Evolutionary conservation across 1,284 basidiomycete species (phyloP).

Genomic region (Cryptococcus amylolentus): DNA sequence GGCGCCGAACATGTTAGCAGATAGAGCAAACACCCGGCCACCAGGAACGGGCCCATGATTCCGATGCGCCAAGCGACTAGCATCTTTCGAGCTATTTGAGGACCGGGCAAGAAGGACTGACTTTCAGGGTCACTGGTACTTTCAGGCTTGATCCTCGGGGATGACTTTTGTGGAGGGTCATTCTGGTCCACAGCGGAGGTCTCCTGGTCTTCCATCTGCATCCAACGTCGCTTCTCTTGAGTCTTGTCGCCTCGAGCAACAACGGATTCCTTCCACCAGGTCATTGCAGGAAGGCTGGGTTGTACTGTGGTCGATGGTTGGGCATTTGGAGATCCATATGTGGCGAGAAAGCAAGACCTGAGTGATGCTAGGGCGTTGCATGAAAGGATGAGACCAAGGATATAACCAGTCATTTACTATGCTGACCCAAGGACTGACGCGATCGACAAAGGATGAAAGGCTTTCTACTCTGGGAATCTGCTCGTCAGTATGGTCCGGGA

Average conservation of each 20-base stretch:
- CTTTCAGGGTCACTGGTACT: neutral
- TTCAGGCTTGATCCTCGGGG: neutral
- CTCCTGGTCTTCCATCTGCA: too few species aligned
- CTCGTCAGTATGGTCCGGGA: neutral
- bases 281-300: too few species aligned
- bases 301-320: too few species aligned
- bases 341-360: too few species aligned
- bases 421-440: neutral
- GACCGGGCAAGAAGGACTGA: neutral
- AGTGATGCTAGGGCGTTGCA: too few species aligned
- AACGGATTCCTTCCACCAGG: too few species aligned
- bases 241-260: too few species aligned
- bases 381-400: too few species aligned
- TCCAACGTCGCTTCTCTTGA: too few species aligned
- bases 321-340: too few species aligned
- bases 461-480: neutral
- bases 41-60: constrained; percentile 12
- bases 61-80: constrained; percentile 12
- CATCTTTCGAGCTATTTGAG: constrained; percentile 2
- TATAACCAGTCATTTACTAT: neutral
- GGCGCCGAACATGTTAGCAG: constrained; percentile 16
- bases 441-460: neutral
- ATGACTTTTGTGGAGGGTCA: too few species aligned
- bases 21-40: constrained; percentile 12
- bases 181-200: too few species aligned